A percentile compares a stretch with the other conserved stretches of the same genome.
phyloP scores from a whole-genome alignment of 1,139 yeast genomes.

The Keqinozyma sinolaborantium region DNA sequence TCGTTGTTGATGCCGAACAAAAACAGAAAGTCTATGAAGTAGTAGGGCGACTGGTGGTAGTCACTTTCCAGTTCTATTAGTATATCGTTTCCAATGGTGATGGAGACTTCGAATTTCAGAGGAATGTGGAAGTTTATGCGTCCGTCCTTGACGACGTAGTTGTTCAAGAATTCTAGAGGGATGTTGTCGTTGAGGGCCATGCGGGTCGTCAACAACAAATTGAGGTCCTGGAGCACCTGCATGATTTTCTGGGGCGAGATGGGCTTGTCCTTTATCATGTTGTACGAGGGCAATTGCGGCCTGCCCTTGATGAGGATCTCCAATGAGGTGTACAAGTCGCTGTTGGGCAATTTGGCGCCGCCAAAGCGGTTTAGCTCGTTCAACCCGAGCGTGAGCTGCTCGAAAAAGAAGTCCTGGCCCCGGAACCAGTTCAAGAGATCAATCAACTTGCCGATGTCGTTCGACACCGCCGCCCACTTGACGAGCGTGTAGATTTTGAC shows the following conservation, averaged over 20 bases:
- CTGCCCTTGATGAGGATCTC: conserved; percentile 78
- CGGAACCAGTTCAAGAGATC: conserved; percentile 87
- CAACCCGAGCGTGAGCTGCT: conserved; percentile 50
- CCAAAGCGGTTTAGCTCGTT: conserved; percentile 61
- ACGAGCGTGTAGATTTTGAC: conserved; percentile 78
- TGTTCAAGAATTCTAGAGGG: conserved; percentile 55
- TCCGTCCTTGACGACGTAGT: conserved; percentile 71
- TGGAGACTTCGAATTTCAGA: conserved; percentile 46
- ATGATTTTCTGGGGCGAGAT: conserved; percentile 58
- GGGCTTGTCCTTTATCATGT: conserved; percentile 48
- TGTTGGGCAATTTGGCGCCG: conserved; percentile 87
- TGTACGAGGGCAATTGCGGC: conserved; percentile 71
- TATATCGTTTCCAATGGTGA: conserved; percentile 21
- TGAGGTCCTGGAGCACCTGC: conserved; percentile 63
- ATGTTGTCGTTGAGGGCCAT: conserved; percentile 64
- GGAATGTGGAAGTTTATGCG: conserved; percentile 64
- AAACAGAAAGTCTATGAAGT: conserved; percentile 73
- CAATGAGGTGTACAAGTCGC: conserved; percentile 81
- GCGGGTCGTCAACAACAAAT: conserved; percentile 70
- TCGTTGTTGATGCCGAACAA: conserved; percentile 47
- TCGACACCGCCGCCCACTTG: conserved; percentile 79
- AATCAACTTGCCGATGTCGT: conserved; percentile 69
- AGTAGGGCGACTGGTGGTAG: conserved; percentile 56
- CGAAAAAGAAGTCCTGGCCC: conserved; percentile 68
- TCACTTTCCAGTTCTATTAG: conserved; percentile 48